phyloP scores from a whole-genome alignment of 116 monocot genomes.

The Thalassia testudinum region DNA sequence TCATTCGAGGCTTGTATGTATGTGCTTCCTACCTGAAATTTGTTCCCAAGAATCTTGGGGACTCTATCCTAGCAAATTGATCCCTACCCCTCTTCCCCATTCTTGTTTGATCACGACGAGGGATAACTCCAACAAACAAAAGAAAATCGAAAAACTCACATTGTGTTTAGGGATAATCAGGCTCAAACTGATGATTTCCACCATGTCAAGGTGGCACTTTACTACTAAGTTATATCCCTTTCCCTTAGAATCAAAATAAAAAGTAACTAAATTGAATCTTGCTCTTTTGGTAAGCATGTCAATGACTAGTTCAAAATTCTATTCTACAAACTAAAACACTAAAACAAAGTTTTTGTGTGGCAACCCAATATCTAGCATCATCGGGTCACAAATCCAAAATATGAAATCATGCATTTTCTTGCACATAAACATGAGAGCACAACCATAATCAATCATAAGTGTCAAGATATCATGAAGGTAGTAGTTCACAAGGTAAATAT shows the following conservation, averaged over 20 bases:
- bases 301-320: no score
- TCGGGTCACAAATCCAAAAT: no score
- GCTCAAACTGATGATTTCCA: slow-evolving; percentile 11
- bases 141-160: slow-evolving; percentile 8
- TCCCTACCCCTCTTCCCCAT: slow-evolving; percentile 5
- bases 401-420: no score
- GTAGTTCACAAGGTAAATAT: no score
- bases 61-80: slow-evolving; percentile 2
- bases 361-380: no score
- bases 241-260: slow-evolving; percentile 1
- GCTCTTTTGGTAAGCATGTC: no score
- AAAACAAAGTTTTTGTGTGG: no score
- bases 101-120: slow-evolving; percentile 3
- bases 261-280: no score
- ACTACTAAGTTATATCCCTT: slow-evolving; percentile 7
- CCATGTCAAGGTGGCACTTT: slow-evolving; percentile 10
- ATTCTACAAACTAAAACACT: no score
- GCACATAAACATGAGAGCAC: no score
- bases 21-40: not conserved
- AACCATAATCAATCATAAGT: no score
- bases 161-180: slow-evolving; percentile 5
- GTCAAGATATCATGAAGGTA: no score
- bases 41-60: not conserved
- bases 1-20: not conserved
- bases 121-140: not conserved